Evolutionary conservation across 371 early-diverging fungal species (phyloP).

Genomic region (Polyrhizophydium stewartii): DNA sequence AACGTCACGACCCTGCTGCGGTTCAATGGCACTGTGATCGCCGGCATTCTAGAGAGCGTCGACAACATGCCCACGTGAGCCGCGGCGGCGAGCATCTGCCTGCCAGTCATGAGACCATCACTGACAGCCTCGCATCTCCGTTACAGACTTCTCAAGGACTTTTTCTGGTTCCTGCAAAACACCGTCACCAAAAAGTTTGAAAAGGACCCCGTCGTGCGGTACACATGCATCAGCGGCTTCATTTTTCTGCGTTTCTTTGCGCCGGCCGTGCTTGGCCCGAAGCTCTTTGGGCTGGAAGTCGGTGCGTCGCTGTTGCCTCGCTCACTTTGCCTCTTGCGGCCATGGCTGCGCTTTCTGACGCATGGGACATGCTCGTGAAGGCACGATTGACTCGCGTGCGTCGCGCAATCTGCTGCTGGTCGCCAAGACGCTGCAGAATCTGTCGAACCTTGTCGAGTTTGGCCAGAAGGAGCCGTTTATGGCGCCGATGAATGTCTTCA

Average conservation of each 20-base stretch:
- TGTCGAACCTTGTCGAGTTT: slow-evolving; percentile 69
- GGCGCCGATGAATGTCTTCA: slow-evolving; percentile 35
- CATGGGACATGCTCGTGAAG: no score
- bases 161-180: slow-evolving; percentile 20
- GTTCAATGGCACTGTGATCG: slow-evolving; percentile 9
- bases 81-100: not conserved
- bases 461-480: slow-evolving; percentile 75
- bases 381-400: slow-evolving; percentile 14
- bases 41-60: slow-evolving; percentile 4
- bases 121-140: not conserved
- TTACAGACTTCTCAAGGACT: slow-evolving; percentile 8
- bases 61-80: slow-evolving; percentile 6
- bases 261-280: slow-evolving; percentile 63
- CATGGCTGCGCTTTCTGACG: no score
- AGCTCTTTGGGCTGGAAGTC: slow-evolving; percentile 31
- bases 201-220: slow-evolving; percentile 14
- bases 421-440: slow-evolving; percentile 74
- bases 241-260: slow-evolving; percentile 74
- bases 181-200: slow-evolving; percentile 20
- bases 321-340: no score
- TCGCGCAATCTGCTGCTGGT: slow-evolving; percentile 68
- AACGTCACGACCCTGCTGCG: slow-evolving; percentile 5
- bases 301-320: slow-evolving; percentile 3
- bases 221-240: slow-evolving; percentile 59
- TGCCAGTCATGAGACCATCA: no score